phyloP scores from a whole-genome alignment of 2,329 filamentous ascomycete genomes.

The Sporothrix pallida region DNA sequence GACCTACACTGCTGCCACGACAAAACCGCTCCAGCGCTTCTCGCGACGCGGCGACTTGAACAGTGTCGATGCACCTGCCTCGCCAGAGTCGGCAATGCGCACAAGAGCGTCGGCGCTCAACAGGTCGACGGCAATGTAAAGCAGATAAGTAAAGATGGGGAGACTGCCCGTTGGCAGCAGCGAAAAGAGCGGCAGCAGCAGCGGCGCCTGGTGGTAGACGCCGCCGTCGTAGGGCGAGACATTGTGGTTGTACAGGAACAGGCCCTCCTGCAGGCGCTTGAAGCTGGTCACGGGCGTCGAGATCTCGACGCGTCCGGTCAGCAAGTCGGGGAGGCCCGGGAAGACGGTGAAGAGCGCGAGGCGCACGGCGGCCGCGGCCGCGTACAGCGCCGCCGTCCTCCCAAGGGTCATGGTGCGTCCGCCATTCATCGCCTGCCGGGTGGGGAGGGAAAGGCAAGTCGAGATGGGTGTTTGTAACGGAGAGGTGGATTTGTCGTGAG shows the following conservation, averaged over 20 bases:
- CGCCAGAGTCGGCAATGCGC: constrained; percentile 79
- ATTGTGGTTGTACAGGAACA: constrained; percentile 95
- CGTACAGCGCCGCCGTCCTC: constrained; percentile 70
- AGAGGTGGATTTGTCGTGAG: background rate
- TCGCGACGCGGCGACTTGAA: constrained; percentile 80
- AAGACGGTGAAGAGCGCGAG: constrained; percentile 81
- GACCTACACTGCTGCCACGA: constrained; percentile 78
- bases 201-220: constrained; percentile 79
- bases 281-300: constrained; percentile 98
- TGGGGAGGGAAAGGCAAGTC: background rate
- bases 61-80: constrained; percentile 72
- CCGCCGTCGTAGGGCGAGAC: constrained; percentile 97
- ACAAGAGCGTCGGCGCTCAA: constrained; percentile 80
- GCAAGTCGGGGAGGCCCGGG: constrained; percentile 79
- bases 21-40: constrained; percentile 74
- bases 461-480: background rate
- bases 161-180: constrained; percentile 75
- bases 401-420: constrained; percentile 40
- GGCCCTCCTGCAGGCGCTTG: constrained; percentile 96
- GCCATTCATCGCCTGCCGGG: constrained; percentile 36
- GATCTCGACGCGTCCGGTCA: constrained; percentile 92
- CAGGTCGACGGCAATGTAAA: constrained; percentile 83
- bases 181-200: constrained; percentile 89
- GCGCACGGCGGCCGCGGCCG: constrained; percentile 76
- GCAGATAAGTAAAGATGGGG: constrained; percentile 75